A percentile compares a stretch with the other conserved stretches of the same genome.
Conservation (phyloP, 257 asterid genomes). For the Salvia miltiorrhiza region DNA sequence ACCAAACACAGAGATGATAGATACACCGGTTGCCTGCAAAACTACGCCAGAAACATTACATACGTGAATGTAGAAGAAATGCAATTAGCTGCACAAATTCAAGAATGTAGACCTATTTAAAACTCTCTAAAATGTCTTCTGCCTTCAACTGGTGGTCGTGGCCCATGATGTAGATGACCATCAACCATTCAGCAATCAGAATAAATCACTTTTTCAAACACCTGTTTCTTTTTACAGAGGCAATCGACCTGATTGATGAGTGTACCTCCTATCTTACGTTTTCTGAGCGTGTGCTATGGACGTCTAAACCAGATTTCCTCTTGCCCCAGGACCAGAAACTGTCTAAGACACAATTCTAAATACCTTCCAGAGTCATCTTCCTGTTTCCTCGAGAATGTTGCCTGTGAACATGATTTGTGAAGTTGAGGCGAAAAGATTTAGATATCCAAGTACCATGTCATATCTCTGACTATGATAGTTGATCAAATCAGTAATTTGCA, state of each 20-base stretch:
- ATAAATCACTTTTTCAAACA: neutral
- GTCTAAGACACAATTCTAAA: neutral
- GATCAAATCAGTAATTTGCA: conserved; percentile 11
- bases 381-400: neutral
- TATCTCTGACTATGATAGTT: neutral
- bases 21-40: neutral
- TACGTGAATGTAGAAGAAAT: neutral
- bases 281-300: neutral
- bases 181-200: neutral
- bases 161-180: neutral
- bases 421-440: neutral
- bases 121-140: neutral
- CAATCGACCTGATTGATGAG: conserved; percentile 12
- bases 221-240: neutral
- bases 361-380: neutral
- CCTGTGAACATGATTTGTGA: neutral
- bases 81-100: neutral
- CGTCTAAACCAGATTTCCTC: neutral
- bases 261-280: neutral
- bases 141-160: neutral
- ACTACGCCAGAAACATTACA: neutral
- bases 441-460: neutral
- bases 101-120: neutral
- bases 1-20: neutral
- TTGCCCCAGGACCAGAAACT: neutral